These are phyloP conservation scores for Paraconiothyrium brasiliense DNA, from an alignment of 2,329 filamentous ascomycete genomes.

Conservation along the genomic window DNA sequence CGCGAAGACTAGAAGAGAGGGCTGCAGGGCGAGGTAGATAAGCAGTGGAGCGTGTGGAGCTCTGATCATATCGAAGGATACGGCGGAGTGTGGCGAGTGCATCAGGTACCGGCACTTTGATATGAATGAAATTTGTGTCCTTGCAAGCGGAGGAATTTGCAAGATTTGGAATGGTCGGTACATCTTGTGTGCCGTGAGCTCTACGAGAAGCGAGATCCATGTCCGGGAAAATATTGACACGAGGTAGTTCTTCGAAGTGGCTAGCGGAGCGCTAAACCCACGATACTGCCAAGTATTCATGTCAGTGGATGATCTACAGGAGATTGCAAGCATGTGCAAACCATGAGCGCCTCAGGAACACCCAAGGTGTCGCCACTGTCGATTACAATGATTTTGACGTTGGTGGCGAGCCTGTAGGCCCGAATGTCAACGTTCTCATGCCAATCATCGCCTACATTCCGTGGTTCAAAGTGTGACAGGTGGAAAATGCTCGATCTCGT, in stretches of 20 bases:
- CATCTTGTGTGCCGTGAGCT: neutral
- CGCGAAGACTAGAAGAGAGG: constrained; percentile 2
- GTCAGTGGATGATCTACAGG: constrained; percentile 8
- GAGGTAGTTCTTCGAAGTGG: neutral
- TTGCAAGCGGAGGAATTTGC: neutral
- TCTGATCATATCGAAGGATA: neutral
- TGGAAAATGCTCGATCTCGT: neutral
- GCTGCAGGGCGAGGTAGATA: neutral
- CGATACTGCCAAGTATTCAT: constrained; percentile 3
- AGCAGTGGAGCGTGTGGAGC: neutral
- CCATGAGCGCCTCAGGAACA: neutral
- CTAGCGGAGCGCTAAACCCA: constrained; percentile 1
- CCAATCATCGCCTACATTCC: neutral
- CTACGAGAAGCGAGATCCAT: neutral
- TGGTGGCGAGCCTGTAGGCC: neutral
- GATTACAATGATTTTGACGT: neutral
- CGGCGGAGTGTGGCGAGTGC: neutral
- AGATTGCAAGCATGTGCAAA: constrained; percentile 1
- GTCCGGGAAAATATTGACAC: neutral
- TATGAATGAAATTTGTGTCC: neutral
- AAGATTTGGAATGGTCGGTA: neutral
- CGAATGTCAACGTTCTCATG: neutral
- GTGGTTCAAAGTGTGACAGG: neutral
- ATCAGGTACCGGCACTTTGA: neutral
- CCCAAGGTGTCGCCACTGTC: constrained; percentile 5